Percentiles rank a stretch among this genome's conserved stretches.
Conservation (phyloP, 768 basidiomycete species). For the Chalciporus pseudorubinellus region DNA sequence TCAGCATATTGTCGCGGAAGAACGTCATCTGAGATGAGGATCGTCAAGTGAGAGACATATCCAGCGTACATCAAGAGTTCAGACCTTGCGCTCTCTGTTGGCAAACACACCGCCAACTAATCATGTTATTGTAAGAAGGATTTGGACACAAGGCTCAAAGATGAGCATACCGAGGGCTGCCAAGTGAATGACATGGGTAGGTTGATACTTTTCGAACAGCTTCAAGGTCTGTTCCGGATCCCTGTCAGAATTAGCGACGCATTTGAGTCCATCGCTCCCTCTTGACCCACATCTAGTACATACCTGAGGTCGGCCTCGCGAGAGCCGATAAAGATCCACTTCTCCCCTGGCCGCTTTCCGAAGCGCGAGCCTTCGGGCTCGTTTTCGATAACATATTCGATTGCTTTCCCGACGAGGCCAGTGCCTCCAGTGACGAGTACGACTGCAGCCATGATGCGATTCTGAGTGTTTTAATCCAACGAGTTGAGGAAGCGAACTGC, state of each 20-base stretch:
- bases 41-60: constrained; percentile 1
- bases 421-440: constrained; percentile 83
- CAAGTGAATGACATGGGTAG: constrained; percentile 95
- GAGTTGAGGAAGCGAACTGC: background rate
- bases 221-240: constrained; percentile 64
- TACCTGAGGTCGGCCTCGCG: constrained; percentile 86
- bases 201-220: constrained; percentile 88
- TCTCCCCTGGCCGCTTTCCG: constrained; percentile 72
- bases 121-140: constrained; percentile 5
- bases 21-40: constrained; percentile 65
- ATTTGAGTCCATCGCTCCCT: constrained; percentile 2
- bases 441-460: constrained; percentile 36
- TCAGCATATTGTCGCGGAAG: constrained; percentile 90
- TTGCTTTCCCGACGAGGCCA: constrained; percentile 85
- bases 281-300: background rate
- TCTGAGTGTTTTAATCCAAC: background rate
- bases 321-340: constrained; percentile 81
- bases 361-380: constrained; percentile 79
- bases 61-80: constrained; percentile 2
- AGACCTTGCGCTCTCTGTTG: constrained; percentile 92
- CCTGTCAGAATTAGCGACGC: constrained; percentile 37
- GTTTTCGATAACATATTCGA: constrained; percentile 72
- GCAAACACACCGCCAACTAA: constrained; percentile 92
- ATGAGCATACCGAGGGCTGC: constrained; percentile 77
- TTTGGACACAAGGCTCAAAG: background rate